phyloP scores from a whole-genome alignment of 495 filamentous ascomycete genomes.

The Annulohypoxylon stygium region DNA sequence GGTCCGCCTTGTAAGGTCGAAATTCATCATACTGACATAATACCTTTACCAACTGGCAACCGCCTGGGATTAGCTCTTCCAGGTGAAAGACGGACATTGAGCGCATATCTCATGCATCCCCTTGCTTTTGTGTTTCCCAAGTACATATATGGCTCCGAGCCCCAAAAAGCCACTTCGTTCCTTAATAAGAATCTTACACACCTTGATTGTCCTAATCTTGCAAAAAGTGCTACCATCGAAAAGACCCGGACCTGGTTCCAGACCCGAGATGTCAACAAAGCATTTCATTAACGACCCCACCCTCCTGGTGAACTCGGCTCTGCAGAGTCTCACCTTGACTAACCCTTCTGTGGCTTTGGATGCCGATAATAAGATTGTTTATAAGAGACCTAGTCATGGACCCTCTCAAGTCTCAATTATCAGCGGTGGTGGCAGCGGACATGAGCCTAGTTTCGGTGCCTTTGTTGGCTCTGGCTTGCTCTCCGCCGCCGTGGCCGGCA shows the following conservation, averaged over 20 bases:
- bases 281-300: slow-evolving; percentile 94
- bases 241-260: slow-evolving; percentile 23
- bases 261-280: slow-evolving; percentile 70
- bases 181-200: neutral
- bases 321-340: slow-evolving; percentile 81
- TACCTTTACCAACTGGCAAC: neutral
- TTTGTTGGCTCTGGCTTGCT: slow-evolving; percentile 80
- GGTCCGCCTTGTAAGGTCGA: slow-evolving; percentile 18
- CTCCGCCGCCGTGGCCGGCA: slow-evolving; percentile 86
- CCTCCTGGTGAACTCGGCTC: slow-evolving; percentile 81
- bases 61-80: neutral
- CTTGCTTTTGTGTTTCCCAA: slow-evolving; percentile 14
- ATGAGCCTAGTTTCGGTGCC: slow-evolving; percentile 89
- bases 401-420: slow-evolving; percentile 79
- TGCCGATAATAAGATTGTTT: slow-evolving; percentile 84
- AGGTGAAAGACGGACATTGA: neutral
- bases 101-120: neutral
- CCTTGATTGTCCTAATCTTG: slow-evolving; percentile 9
- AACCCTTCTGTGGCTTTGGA: slow-evolving; percentile 91
- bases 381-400: slow-evolving; percentile 70
- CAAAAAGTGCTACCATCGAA: slow-evolving; percentile 20
- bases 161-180: slow-evolving; percentile 6
- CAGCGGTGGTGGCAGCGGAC: slow-evolving; percentile 91
- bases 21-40: slow-evolving; percentile 23
- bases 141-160: slow-evolving; percentile 14